Evolutionary conservation across 441 rosid genomes (phyloP), one percentile per base, ranked within the genome.

Genomic region (Theobroma grandiflorum): DNA sequence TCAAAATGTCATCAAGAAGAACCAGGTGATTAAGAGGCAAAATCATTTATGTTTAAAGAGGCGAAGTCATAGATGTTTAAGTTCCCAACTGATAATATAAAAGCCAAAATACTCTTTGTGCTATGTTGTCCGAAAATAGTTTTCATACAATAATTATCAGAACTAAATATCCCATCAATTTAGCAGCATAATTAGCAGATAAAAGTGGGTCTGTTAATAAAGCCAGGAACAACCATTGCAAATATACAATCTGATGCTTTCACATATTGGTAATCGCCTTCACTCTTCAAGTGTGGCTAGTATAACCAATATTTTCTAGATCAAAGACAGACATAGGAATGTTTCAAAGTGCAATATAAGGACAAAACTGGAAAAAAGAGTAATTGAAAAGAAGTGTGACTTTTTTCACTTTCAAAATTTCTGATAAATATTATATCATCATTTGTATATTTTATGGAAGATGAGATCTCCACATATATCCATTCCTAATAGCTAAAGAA

Each of bases 281-380:
- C 52, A 22, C 16, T 50, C 55, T 57, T 18, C 65, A 61, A 61
- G 16, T 20, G 9, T 20, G 7, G 65, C 7, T 61, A 10, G 61
- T 50, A 33, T 71, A 72, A 40, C 45, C 15, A 52, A 52, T 72
- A 72, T 72, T 50, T 50, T 50, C 45, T 50, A 52, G 61, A 50
- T 16, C 3, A 71, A 71, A 71, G 43, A 58, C 42, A 71, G 61
- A 50, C 0, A 71, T 2, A 50, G 43, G 55, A 49, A 31, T 14
- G 72, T 31, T 31, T 71, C 57, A 26, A 70, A 31, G 40, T 50
- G 61, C 43, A 33, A 16, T 52, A 35, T 20, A 52, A 72, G 42
- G 71, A 38, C 20, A 66, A 33, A 26, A 16, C 3, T 5, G 8
- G 8, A 52, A 52, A 9, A 18, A 33, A 35, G 15, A 68, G 37